A percentile compares a stretch with the other conserved stretches of the same genome.
Conservation (phyloP, 2,329 filamentous ascomycete species). For the Venturia aucupariae region DNA sequence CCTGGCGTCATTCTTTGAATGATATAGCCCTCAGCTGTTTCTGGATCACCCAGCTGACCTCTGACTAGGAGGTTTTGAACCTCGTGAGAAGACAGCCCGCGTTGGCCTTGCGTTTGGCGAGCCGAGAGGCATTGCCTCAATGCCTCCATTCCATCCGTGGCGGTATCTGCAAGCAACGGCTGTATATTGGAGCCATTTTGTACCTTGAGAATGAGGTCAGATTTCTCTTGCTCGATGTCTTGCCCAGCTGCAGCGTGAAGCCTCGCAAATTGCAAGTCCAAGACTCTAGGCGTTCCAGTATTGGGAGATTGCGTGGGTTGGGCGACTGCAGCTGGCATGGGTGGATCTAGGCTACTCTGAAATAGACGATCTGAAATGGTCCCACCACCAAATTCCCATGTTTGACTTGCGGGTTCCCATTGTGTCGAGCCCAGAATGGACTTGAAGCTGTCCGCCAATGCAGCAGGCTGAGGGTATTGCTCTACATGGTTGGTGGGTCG, state of each 20-base stretch:
- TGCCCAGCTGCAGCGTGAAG: no score
- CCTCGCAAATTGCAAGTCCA: no score
- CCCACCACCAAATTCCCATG: neutral
- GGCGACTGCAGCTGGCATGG: no score
- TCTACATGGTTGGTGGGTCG: neutral
- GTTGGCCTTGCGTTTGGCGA: neutral
- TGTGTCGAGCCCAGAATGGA: neutral
- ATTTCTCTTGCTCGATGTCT: neutral
- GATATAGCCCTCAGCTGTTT: neutral
- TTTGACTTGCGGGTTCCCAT: neutral
- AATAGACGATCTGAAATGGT: neutral
- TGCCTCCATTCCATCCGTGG: neutral
- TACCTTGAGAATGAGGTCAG: neutral
- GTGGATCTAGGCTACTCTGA: no score
- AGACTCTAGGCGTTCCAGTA: neutral
- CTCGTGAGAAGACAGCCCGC: neutral
- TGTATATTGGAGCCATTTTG: neutral
- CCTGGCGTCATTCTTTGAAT: neutral
- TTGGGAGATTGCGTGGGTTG: no score
- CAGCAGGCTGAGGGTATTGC: neutral
- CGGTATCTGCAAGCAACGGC: neutral
- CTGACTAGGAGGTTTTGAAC: neutral
- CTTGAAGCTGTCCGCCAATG: neutral
- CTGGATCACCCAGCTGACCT: neutral
- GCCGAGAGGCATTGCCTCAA: neutral